phyloP scores from a whole-genome alignment of 108 stramenopile genomes.

The Cyclotella baltica region DNA sequence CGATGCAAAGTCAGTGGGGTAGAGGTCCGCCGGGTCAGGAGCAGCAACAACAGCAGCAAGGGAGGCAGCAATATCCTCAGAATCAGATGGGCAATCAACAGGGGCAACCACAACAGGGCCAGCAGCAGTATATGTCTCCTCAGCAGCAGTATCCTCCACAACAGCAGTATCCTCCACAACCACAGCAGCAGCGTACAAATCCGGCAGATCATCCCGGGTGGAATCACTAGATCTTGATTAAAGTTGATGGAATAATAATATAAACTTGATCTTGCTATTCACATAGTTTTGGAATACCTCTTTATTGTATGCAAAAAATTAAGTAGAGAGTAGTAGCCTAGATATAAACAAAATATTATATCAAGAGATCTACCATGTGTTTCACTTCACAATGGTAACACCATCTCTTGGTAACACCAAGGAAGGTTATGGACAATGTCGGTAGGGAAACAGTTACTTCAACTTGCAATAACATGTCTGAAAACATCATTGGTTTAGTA shows the following conservation, averaged over 20 bases:
- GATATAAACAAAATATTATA: too few relatives aligned
- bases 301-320: too few relatives aligned
- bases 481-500: too few relatives aligned
- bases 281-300: too few relatives aligned
- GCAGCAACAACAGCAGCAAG: conserved; percentile 19
- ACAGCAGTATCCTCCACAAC: neutral
- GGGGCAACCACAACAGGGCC: conserved; percentile 21
- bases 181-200: conserved; percentile 20
- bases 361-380: too few relatives aligned
- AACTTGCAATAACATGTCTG: too few relatives aligned
- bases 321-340: too few relatives aligned
- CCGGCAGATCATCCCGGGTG: conserved; percentile 49
- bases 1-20: conserved; percentile 58
- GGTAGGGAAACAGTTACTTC: too few relatives aligned
- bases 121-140: conserved; percentile 5
- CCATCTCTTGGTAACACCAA: too few relatives aligned
- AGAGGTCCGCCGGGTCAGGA: conserved; percentile 18
- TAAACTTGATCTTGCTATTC: neutral
- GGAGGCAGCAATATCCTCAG: conserved; percentile 6
- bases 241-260: neutral
- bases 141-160: conserved; percentile 16
- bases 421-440: too few relatives aligned
- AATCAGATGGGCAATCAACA: neutral
- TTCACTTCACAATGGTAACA: too few relatives aligned
- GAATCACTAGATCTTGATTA: conserved; percentile 37